Conservation (phyloP, 257 asterid species). For the Lavandula angustifolia region DNA sequence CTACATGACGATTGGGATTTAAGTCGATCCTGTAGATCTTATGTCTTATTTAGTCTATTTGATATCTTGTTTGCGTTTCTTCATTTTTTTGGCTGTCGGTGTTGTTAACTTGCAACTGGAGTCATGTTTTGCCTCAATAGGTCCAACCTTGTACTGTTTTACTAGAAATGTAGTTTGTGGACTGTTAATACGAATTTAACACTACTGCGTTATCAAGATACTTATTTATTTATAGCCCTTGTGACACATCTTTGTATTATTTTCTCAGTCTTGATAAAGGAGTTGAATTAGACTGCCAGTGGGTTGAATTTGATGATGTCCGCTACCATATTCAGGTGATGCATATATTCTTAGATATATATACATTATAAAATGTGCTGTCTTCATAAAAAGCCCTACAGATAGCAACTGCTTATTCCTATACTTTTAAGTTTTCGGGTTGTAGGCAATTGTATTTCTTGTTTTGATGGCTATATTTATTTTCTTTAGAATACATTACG, state of each 20-base stretch:
- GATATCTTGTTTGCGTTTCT: slow-evolving; percentile 24
- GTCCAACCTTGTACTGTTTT: slow-evolving; percentile 12
- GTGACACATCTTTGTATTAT: slow-evolving; percentile 14
- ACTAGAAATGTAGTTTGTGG: not conserved
- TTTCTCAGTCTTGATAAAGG: slow-evolving; percentile 86
- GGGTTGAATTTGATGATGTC: slow-evolving; percentile 90
- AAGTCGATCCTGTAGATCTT: slow-evolving; percentile 8
- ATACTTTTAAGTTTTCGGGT: not conserved
- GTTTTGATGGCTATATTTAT: slow-evolving; percentile 21
- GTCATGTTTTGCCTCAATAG: slow-evolving; percentile 1
- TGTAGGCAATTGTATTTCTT: slow-evolving; percentile 1
- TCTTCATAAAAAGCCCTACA: slow-evolving; percentile 3
- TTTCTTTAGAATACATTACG: slow-evolving; percentile 1
- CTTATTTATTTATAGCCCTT: slow-evolving; percentile 5
- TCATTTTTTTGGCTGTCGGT: slow-evolving; percentile 8
- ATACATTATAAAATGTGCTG: not conserved
- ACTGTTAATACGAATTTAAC: not conserved
- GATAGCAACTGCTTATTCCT: not conserved
- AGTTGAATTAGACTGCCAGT: slow-evolving; percentile 85
- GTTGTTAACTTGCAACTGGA: slow-evolving; percentile 14
- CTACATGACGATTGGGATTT: not conserved
- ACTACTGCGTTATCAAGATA: not conserved
- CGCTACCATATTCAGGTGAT: slow-evolving; percentile 93
- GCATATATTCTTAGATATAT: slow-evolving; percentile 19
- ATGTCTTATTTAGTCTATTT: slow-evolving; percentile 16